Base-by-base conservation (phyloP, 176 grass and related monocot genomes). In the Dactylis glomerata region DNA sequence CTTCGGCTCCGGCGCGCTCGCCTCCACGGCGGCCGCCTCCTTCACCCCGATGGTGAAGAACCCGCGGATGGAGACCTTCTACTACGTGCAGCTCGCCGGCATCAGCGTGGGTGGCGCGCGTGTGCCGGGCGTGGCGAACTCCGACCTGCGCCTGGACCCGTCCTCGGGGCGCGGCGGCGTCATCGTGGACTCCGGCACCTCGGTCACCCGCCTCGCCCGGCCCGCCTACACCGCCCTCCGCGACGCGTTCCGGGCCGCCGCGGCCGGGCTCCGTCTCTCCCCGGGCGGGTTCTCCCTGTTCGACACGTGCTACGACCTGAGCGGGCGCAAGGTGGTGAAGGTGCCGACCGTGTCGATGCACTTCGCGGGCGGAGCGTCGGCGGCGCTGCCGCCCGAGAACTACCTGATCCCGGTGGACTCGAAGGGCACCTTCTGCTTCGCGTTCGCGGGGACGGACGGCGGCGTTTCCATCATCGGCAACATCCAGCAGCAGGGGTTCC, bases 281-380 rank as follows among this genome's bases (percentile, higher is more conserved):
- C 85, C 90, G 1, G 92, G 92, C 24, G 95, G 91, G 1, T 98
- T 95, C 89, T 98, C 95, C 1, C 89, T 98, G 24, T 98, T 98
- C 84, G 95, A 98, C 91, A 98, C 95, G 5, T 98, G 95, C 91
- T 98, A 95, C 79, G 92, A 98, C 89, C 95, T 98, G 57, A 82
- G 71, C 26, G 92, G 92, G 28, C 81, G 73, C 28, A 95, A 84
- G 83, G 87, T 91, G 72, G 95, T 98, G 83, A 93, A 95, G 91
- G 95, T 98, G 45, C 95, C 95, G 22, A 98, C 95, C 17, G 82
- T 98, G 80, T 92, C 89, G 30, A 69, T 98, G 89, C 92, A 98
- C 89, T 91, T 98, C 56, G 91, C 88, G 0, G 92, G 92, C 16
- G 91, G 85, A 9, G 87, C 87, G 5, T 47, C 75, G 82, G 92